These are phyloP conservation scores for Chlorencoelia australis DNA, from an alignment of 2,329 filamentous ascomycete species.

Conservation along the genomic window DNA sequence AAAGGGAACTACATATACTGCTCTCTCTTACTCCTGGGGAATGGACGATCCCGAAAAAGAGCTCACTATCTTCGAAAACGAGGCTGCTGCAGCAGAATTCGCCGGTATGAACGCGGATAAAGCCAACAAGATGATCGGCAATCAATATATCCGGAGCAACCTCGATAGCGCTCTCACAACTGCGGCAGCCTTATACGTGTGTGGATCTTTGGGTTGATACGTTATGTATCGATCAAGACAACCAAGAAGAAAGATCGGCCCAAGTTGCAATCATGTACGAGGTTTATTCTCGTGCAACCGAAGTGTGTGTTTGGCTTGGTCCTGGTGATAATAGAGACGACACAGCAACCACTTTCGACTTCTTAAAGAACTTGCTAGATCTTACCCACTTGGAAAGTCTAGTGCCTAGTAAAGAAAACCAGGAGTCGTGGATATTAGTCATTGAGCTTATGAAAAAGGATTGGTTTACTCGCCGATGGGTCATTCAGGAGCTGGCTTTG, in stretches of 20 bases:
- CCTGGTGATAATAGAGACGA: not conserved
- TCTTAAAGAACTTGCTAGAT: conserved; percentile 9
- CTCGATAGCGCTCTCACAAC: conserved; percentile 6
- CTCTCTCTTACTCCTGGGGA: conserved; percentile 3
- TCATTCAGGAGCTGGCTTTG: conserved; percentile 33
- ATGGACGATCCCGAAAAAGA: not conserved
- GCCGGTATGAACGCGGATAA: not conserved
- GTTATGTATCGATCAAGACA: conserved; percentile 13
- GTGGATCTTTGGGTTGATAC: conserved; percentile 11
- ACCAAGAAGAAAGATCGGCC: conserved; percentile 5
- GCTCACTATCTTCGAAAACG: not conserved
- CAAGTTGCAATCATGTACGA: conserved; percentile 14
- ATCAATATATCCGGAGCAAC: conserved; percentile 6
- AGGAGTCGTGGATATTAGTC: conserved; percentile 3
- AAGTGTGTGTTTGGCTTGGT: conserved; percentile 11
- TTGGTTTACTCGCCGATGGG: conserved; percentile 33
- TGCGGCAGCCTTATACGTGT: conserved; percentile 1
- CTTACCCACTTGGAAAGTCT: conserved; percentile 4
- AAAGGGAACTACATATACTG: not conserved
- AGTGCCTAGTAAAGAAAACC: not conserved
- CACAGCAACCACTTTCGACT: conserved; percentile 5
- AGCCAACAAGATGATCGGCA: not conserved
- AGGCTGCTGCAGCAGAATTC: not conserved
- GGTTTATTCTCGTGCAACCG: conserved; percentile 9
- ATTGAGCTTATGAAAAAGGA: conserved; percentile 15